These are phyloP conservation scores for Cyberlindnera japonica DNA, from an alignment of 805 yeast genomes.

Conservation along the genomic window DNA sequence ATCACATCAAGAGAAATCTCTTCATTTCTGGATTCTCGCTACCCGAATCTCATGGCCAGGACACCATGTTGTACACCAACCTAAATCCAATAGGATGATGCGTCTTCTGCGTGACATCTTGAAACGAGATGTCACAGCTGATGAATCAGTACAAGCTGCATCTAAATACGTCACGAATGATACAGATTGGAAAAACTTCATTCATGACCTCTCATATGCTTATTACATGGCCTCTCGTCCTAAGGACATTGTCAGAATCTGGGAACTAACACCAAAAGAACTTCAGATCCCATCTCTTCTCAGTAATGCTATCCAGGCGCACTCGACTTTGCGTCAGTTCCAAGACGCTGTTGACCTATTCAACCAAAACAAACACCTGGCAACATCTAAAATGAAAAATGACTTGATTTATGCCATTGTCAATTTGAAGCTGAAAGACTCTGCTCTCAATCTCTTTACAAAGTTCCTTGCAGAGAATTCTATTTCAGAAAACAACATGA, in stretches of 20 bases:
- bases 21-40: neutral
- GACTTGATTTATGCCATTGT: constrained; percentile 13
- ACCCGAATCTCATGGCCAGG: neutral
- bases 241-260: constrained; percentile 3
- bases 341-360: constrained; percentile 4
- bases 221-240: constrained; percentile 9
- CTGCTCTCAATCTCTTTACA: constrained; percentile 3
- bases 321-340: constrained; percentile 6
- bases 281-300: neutral
- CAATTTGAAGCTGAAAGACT: constrained; percentile 3
- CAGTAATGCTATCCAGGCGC: constrained; percentile 13
- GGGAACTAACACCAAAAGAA: constrained; percentile 4
- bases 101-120: neutral
- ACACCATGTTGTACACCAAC: neutral
- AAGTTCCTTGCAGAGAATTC: constrained; percentile 1
- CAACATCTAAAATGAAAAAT: constrained; percentile 3
- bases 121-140: neutral
- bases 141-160: constrained; percentile 2
- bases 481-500: constrained; percentile 1
- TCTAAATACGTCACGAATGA: neutral
- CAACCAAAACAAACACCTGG: constrained; percentile 1
- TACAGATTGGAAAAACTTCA: neutral
- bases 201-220: constrained; percentile 10
- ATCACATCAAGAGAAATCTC: neutral
- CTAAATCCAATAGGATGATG: neutral